Evolutionary conservation across 2,329 filamentous ascomycete species (phyloP).

Genomic region (Cladosporium colombiae): DNA sequence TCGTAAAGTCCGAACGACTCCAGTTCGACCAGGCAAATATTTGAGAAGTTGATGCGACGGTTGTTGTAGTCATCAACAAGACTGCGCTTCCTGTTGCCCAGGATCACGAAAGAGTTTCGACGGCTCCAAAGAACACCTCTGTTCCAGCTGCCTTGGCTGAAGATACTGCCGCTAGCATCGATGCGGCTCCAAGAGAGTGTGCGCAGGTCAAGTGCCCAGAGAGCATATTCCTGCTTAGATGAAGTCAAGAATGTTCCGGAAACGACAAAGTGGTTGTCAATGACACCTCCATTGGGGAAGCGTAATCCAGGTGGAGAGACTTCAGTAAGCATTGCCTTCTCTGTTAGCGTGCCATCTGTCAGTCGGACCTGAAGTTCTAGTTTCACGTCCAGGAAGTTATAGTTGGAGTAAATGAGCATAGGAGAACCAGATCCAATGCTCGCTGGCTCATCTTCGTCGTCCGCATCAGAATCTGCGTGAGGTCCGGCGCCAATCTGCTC

Average conservation of each 20-base stretch:
- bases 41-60: constrained; percentile 93
- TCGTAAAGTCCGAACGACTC: constrained; percentile 98
- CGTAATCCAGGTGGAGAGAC: constrained; percentile 89
- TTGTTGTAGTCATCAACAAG: constrained; percentile 98
- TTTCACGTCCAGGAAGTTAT: constrained; percentile 97
- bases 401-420: constrained; percentile 98
- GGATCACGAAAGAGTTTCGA: constrained; percentile 90
- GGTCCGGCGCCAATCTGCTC: constrained; percentile 65
- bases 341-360: constrained; percentile 78
- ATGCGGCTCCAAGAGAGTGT: constrained; percentile 93
- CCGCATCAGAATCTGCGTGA: constrained; percentile 43
- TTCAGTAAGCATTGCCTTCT: constrained; percentile 83
- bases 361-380: constrained; percentile 87
- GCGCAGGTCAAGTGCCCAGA: constrained; percentile 90
- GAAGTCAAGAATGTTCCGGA: constrained; percentile 97
- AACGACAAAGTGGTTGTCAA: constrained; percentile 95
- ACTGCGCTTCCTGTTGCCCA: constrained; percentile 90
- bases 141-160: constrained; percentile 98
- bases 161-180: constrained; percentile 89
- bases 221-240: constrained; percentile 95
- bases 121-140: constrained; percentile 90
- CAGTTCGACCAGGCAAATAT: constrained; percentile 94
- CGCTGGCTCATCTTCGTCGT: constrained; percentile 40
- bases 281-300: constrained; percentile 93
- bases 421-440: constrained; percentile 51